phyloP scores from a whole-genome alignment of 1,284 basidiomycete genomes.

The Leccinum subrobustum region DNA sequence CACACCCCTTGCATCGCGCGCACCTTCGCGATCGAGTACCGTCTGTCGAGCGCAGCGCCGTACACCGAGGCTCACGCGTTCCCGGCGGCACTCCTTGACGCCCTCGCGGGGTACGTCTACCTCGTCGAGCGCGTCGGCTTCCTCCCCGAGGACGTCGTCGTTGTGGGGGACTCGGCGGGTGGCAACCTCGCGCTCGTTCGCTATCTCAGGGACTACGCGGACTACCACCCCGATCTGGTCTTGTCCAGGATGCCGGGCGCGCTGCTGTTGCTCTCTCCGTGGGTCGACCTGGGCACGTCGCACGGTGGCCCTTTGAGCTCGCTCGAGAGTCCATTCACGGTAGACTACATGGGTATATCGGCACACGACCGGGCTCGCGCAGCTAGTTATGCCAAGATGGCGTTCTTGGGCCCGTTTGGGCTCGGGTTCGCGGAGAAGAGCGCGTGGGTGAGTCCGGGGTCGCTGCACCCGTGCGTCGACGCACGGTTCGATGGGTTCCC shows the following conservation, averaged over 20 bases:
- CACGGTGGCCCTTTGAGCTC: slow-evolving; percentile 28
- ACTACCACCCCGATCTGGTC: slow-evolving; percentile 12
- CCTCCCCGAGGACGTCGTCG: slow-evolving; percentile 47
- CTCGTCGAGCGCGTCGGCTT: slow-evolving; percentile 46
- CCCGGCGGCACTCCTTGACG: slow-evolving; percentile 56
- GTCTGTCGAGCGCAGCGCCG: slow-evolving; percentile 34
- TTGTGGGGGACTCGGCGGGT: slow-evolving; percentile 63
- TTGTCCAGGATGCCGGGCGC: slow-evolving; percentile 35
- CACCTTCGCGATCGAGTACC: slow-evolving; percentile 45
- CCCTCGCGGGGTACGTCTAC: slow-evolving; percentile 50
- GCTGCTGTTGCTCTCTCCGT: slow-evolving; percentile 48
- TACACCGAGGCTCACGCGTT: slow-evolving; percentile 37
- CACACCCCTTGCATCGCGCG: slow-evolving; percentile 27
- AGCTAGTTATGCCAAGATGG: slow-evolving; percentile 14
- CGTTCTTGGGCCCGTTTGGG: slow-evolving; percentile 24
- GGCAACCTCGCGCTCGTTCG: slow-evolving; percentile 50
- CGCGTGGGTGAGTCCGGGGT: slow-evolving; percentile 26
- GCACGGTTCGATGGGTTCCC: slow-evolving; percentile 36
- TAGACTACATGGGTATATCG: slow-evolving; percentile 20
- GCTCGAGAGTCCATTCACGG: slow-evolving; percentile 12
- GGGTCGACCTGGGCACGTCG: slow-evolving; percentile 41
- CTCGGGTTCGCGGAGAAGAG: slow-evolving; percentile 23
- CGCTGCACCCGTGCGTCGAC: slow-evolving; percentile 11
- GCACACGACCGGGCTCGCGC: background rate
- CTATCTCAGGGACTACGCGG: slow-evolving; percentile 36